Evolutionary conservation across 2,329 filamentous ascomycete genomes (phyloP).

Genomic region (Hypomyces perniciosus): DNA sequence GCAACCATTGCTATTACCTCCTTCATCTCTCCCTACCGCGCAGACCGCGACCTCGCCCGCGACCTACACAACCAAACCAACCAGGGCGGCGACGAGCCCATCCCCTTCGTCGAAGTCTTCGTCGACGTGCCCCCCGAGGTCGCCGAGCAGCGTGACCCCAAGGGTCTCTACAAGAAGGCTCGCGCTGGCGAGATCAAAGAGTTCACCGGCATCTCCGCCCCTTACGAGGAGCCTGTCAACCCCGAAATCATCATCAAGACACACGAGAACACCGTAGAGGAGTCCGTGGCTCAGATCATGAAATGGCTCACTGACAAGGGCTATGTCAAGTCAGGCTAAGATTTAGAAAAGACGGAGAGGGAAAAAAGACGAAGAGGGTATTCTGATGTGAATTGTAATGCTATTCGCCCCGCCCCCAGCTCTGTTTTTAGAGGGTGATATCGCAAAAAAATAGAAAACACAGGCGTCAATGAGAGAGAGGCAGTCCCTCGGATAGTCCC

Average conservation of each 20-base stretch:
- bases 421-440: constrained; percentile 17
- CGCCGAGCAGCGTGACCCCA: constrained; percentile 91
- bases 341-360: not conserved
- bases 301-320: constrained; percentile 69
- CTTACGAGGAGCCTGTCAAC: constrained; percentile 83
- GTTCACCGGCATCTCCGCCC: constrained; percentile 91
- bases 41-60: constrained; percentile 77
- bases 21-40: constrained; percentile 93
- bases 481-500: constrained; percentile 9
- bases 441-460: constrained; percentile 25
- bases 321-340: constrained; percentile 25
- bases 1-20: constrained; percentile 84
- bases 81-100: constrained; percentile 55
- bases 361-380: not conserved
- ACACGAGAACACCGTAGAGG: constrained; percentile 75
- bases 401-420: constrained; percentile 15
- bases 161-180: constrained; percentile 97
- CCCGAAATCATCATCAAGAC: constrained; percentile 86
- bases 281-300: constrained; percentile 80
- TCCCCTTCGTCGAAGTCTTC: constrained; percentile 90
- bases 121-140: constrained; percentile 88
- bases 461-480: constrained; percentile 22
- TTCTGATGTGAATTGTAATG: not conserved
- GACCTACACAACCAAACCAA: constrained; percentile 61
- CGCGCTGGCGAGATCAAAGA: constrained; percentile 90